Evolutionary conservation across 306 rosid species (phyloP).

Genomic region (Astragalus glycyphyllos): DNA sequence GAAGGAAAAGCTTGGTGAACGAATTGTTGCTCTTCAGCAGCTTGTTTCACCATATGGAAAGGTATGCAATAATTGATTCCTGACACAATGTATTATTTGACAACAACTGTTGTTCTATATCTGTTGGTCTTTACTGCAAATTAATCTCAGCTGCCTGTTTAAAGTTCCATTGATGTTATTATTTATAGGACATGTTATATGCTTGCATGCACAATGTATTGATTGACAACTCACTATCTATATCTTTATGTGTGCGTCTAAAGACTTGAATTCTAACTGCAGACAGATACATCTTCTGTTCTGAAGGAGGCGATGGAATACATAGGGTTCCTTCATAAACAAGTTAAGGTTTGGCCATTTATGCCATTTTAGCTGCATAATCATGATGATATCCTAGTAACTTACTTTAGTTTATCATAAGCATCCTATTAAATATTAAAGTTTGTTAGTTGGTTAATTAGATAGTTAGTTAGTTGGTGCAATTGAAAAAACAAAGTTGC

Average conservation of each 20-base stretch:
- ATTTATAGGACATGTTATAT: background rate
- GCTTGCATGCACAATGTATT: background rate
- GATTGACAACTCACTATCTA: too few species aligned
- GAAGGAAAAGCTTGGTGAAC: slow-evolving; percentile 88
- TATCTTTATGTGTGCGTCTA: too few species aligned
- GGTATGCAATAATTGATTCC: slow-evolving; percentile 55
- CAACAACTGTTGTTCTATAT: too few species aligned
- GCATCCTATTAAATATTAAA: background rate
- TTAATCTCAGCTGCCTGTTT: too few species aligned
- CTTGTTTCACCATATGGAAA: slow-evolving; percentile 98
- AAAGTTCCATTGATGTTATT: slow-evolving; percentile 16
- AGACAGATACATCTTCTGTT: slow-evolving; percentile 99
- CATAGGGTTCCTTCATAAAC: slow-evolving; percentile 89
- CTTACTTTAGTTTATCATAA: slow-evolving; percentile 26
- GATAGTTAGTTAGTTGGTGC: too few species aligned
- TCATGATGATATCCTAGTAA: background rate
- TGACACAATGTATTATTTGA: slow-evolving; percentile 1
- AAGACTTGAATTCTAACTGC: slow-evolving; percentile 48
- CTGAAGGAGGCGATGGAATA: slow-evolving; percentile 91
- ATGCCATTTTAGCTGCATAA: slow-evolving; percentile 35
- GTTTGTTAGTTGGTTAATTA: too few species aligned
- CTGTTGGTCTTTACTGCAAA: slow-evolving; percentile 25
- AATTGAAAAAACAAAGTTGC: too few species aligned
- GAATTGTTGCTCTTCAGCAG: slow-evolving; percentile 88
- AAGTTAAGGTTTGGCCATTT: slow-evolving; percentile 88